Evolutionary conservation across 2,329 filamentous ascomycete genomes (phyloP).

Genomic region (Setomelanomma holmii): DNA sequence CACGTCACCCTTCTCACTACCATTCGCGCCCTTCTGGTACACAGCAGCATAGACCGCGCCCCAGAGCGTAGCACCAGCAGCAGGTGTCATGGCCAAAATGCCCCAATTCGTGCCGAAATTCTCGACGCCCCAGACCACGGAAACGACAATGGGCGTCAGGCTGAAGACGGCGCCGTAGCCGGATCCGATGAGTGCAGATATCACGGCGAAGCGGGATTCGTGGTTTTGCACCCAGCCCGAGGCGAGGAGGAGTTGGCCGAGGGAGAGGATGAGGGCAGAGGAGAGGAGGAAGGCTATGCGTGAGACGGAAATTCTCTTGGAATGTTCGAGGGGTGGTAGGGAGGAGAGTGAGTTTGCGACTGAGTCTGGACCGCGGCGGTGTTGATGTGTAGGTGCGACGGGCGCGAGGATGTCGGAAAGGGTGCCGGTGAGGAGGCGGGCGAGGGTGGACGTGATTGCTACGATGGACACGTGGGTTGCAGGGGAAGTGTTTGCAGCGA

Average conservation of each 20-base stretch:
- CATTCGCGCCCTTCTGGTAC: slow-evolving; percentile 72
- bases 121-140: slow-evolving; percentile 98
- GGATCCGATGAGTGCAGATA: slow-evolving; percentile 83
- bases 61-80: slow-evolving; percentile 87
- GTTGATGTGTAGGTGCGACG: slow-evolving; percentile 58
- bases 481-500: slow-evolving; percentile 65
- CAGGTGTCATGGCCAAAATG: slow-evolving; percentile 90
- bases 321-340: slow-evolving; percentile 28
- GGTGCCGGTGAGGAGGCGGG: slow-evolving; percentile 86
- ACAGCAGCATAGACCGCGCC: slow-evolving; percentile 84
- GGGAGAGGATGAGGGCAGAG: slow-evolving; percentile 81
- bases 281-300: slow-evolving; percentile 80
- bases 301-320: slow-evolving; percentile 67
- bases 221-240: slow-evolving; percentile 77
- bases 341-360: slow-evolving; percentile 51
- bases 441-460: slow-evolving; percentile 86
- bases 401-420: slow-evolving; percentile 87
- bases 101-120: slow-evolving; percentile 99
- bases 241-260: slow-evolving; percentile 80
- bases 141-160: slow-evolving; percentile 88
- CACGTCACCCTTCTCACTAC: slow-evolving; percentile 49
- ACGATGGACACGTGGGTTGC: slow-evolving; percentile 94
- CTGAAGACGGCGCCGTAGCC: slow-evolving; percentile 94
- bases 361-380: slow-evolving; percentile 59
- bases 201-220: slow-evolving; percentile 80